Percentiles rank a stretch among this genome's conserved stretches.
Conservation (phyloP, 129 eudicot species). For the Arctium lappa region DNA sequence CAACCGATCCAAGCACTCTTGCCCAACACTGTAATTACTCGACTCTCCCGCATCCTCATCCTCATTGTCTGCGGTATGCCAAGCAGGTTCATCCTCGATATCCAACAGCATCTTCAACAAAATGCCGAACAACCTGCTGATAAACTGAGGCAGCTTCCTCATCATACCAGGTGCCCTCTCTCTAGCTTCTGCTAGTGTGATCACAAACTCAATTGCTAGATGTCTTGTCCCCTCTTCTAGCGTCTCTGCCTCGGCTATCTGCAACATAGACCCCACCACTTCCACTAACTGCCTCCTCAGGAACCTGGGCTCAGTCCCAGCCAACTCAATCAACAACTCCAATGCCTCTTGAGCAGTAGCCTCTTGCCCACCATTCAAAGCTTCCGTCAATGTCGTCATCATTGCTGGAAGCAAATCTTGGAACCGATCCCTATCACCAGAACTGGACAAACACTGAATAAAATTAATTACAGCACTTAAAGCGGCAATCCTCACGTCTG, state of each 20-base stretch:
- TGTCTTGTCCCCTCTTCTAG: constrained; percentile 94
- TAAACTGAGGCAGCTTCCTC: constrained; percentile 90
- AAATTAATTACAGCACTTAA: constrained; percentile 87
- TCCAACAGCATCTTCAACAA: constrained; percentile 79
- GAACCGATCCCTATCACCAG: constrained; percentile 81
- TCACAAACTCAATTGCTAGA: constrained; percentile 81
- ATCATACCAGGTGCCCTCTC: constrained; percentile 96
- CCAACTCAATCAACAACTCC: constrained; percentile 93
- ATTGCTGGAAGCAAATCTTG: constrained; percentile 93
- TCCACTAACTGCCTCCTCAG: constrained; percentile 90
- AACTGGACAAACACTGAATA: constrained; percentile 76
- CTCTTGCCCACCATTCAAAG: constrained; percentile 82
- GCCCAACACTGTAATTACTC: constrained; percentile 84
- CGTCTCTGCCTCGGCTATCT: constrained; percentile 85
- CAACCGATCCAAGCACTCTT: constrained; percentile 87
- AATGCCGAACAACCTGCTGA: constrained; percentile 66
- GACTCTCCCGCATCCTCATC: constrained; percentile 95
- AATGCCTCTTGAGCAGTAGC: constrained; percentile 95
- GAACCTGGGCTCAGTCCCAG: constrained; percentile 96
- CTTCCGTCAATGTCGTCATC: constrained; percentile 93
- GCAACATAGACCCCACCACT: constrained; percentile 95
- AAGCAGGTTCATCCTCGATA: constrained; percentile 79
- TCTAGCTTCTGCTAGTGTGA: constrained; percentile 84
- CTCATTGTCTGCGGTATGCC: constrained; percentile 84
- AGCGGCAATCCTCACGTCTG: constrained; percentile 89